Base-by-base conservation (phyloP, 2,329 filamentous ascomycete species). In the Fusarium continuum region DNA sequence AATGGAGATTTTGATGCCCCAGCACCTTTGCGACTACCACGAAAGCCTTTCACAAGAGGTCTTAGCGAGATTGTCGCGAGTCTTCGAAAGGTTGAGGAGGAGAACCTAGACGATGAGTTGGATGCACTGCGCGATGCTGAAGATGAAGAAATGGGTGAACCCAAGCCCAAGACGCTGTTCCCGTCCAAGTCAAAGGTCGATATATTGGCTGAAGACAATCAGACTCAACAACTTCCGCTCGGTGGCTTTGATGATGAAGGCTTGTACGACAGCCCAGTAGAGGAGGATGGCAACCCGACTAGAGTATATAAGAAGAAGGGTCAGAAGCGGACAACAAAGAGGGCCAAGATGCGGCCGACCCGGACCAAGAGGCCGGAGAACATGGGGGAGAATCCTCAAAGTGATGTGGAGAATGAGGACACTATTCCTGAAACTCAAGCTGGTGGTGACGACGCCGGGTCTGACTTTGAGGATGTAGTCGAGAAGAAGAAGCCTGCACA, bases 281-380 rank as follows among this genome's bases (percentile, higher is more conserved):
- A 85, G n/a, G 82, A 84, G 23, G 78, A 86, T 67, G 87, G 87
- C 2, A 80, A 84, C 61, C 87, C 87, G 3, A 73, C 87, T 31
- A 85, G 82, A 49, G 76, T 85, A 2, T 94, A 85, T 80, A 94
- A 93, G 82, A 95, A 95, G 83, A 91, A 91, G 79, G 91, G 91
- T 0, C 85, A 91, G 73, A 95, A 95, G 80, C 83, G 91, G 59
- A 92, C 91, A 51, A 94, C 91, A 4, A 82, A 88, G 61, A 80
- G 83, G 41, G 82, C 85, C 51, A 92, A 88, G 57, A 91, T 90
- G 79, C 81, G 78, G 61, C 86, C 85, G 3, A 82, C 76, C 1
- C 73, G 79, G 51, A 72, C 74, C 7, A 83, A 82, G 69, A 82
- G 86, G 31, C 81, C 83, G 19, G 62, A 74, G 14, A 71, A 74